phyloP scores from a whole-genome alignment of 2,329 filamentous ascomycete genomes.

The Fusarium tricinctum region DNA sequence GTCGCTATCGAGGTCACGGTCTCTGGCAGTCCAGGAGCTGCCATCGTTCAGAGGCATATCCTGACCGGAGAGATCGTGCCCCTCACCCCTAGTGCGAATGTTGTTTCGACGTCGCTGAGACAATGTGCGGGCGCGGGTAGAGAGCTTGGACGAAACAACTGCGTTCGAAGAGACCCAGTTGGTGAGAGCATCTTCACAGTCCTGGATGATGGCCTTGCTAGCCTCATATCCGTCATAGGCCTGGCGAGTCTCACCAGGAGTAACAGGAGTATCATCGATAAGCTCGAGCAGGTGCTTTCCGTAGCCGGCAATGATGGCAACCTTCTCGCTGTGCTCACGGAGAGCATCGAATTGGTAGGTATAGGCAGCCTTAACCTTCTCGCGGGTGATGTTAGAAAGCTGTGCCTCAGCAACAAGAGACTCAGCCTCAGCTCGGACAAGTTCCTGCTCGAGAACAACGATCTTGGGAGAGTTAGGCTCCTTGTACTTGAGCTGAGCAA shows the following conservation, averaged over 20 bases:
- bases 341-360: slow-evolving; percentile 98
- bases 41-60: slow-evolving; percentile 83
- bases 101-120: slow-evolving; percentile 86
- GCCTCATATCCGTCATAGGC: slow-evolving; percentile 99
- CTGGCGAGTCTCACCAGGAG: slow-evolving; percentile 93
- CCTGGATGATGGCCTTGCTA: slow-evolving; percentile 98
- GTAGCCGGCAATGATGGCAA: slow-evolving; percentile 96
- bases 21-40: slow-evolving; percentile 87
- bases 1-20: slow-evolving; percentile 73
- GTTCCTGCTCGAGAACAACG: slow-evolving; percentile 97
- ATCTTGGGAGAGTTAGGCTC: slow-evolving; percentile 98
- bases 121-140: slow-evolving; percentile 86
- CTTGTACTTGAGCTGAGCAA: slow-evolving; percentile 99
- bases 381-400: slow-evolving; percentile 98
- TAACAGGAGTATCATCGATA: slow-evolving; percentile 96
- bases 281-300: slow-evolving; percentile 98
- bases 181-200: slow-evolving; percentile 96
- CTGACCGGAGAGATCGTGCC: slow-evolving; percentile 85
- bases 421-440: slow-evolving; percentile 97
- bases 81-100: slow-evolving; percentile 76
- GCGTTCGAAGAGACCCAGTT: slow-evolving; percentile 97
- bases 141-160: slow-evolving; percentile 88
- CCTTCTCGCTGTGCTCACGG: slow-evolving; percentile 97
- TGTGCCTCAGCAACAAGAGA: slow-evolving; percentile 99
- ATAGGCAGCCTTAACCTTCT: slow-evolving; percentile 99